Conservation (phyloP, 768 basidiomycete genomes). For the Russula emetica region DNA sequence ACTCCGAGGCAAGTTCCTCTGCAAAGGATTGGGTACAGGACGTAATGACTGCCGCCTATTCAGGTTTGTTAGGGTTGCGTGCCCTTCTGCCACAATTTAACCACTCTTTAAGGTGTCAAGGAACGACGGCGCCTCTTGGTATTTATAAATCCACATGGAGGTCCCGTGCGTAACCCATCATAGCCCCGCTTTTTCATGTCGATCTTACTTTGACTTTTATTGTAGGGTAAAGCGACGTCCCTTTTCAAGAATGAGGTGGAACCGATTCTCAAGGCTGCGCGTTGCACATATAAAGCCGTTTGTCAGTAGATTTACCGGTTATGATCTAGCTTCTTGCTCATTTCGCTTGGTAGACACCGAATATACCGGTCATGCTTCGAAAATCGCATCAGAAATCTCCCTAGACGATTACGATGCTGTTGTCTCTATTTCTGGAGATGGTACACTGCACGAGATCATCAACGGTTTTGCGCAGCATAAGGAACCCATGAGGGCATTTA, state of each 20-base stretch:
- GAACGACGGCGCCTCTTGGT: slow-evolving; percentile 57
- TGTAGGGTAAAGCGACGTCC: slow-evolving; percentile 56
- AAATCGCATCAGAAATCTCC: slow-evolving; percentile 53
- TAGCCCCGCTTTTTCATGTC: background rate
- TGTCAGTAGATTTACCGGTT: slow-evolving; percentile 42
- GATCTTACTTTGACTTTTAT: slow-evolving; percentile 12
- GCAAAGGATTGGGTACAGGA: slow-evolving; percentile 51
- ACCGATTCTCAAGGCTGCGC: slow-evolving; percentile 67
- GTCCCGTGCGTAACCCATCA: slow-evolving; percentile 48
- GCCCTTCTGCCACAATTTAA: slow-evolving; percentile 13
- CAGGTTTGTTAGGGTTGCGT: slow-evolving; percentile 41
- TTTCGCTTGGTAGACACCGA: slow-evolving; percentile 52
- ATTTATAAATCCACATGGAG: slow-evolving; percentile 76
- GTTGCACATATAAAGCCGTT: slow-evolving; percentile 56
- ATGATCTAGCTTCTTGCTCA: background rate
- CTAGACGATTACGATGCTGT: slow-evolving; percentile 63
- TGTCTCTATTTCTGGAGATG: slow-evolving; percentile 77
- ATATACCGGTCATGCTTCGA: slow-evolving; percentile 57
- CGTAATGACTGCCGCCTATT: slow-evolving; percentile 57
- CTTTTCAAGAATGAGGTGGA: slow-evolving; percentile 57
- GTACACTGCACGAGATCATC: slow-evolving; percentile 75
- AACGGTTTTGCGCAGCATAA: slow-evolving; percentile 74
- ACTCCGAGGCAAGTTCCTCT: slow-evolving; percentile 29
- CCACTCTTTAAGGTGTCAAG: slow-evolving; percentile 42
- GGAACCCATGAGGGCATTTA: slow-evolving; percentile 56